Percentiles rank a stretch among this genome's conserved stretches.
These are phyloP conservation scores for Bimuria novae-zelandiae DNA, from an alignment of 2,329 filamentous ascomycete genomes.

Conservation along the genomic window DNA sequence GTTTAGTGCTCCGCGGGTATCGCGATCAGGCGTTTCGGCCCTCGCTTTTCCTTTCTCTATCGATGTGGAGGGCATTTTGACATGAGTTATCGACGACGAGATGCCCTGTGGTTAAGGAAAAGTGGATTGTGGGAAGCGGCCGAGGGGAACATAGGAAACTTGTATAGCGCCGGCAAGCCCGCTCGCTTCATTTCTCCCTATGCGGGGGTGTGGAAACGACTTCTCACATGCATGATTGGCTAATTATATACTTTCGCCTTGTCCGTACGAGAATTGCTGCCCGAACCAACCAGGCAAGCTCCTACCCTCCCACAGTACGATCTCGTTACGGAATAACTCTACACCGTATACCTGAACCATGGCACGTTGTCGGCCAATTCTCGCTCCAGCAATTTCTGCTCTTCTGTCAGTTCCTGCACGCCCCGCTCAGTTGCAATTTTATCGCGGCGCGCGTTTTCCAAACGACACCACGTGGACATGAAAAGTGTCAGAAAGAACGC, in stretches of 20 bases:
- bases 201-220: neutral
- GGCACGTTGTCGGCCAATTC: conserved; percentile 62
- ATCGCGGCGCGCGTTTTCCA: conserved; percentile 62
- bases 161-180: neutral
- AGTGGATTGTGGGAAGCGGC: neutral
- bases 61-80: neutral
- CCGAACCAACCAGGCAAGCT: too few relatives aligned
- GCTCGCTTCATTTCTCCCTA: conserved; percentile 2
- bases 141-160: neutral
- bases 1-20: neutral
- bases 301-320: too few relatives aligned
- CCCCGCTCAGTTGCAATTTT: conserved; percentile 50
- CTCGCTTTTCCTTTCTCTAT: conserved; percentile 3
- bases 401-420: conserved; percentile 55
- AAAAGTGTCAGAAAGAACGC: conserved; percentile 55
- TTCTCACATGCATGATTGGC: neutral
- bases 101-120: neutral
- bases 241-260: neutral
- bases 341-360: conserved; percentile 46
- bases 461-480: conserved; percentile 63
- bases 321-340: too few relatives aligned
- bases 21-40: neutral
- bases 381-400: conserved; percentile 58
- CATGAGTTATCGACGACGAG: neutral
- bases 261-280: too few relatives aligned